A percentile compares a stretch with the other conserved stretches of the same genome.
Conservation (phyloP, 768 basidiomycete species). For the Lactifluus piperatus region DNA sequence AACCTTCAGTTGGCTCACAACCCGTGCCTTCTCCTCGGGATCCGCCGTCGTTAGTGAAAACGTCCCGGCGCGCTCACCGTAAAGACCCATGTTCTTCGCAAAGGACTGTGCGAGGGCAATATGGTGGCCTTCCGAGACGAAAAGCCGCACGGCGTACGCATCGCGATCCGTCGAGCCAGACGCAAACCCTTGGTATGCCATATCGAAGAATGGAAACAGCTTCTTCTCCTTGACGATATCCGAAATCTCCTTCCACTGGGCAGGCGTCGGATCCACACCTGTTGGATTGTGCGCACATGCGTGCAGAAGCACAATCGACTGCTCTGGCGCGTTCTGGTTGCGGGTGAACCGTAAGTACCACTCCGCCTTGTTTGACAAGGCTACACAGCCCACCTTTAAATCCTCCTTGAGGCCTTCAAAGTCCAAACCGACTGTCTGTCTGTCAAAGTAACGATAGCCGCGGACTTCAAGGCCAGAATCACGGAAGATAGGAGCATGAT, state of each 20-base stretch:
- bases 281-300: constrained; percentile 99
- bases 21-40: constrained; percentile 71
- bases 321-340: constrained; percentile 39
- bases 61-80: constrained; percentile 96
- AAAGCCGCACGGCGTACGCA: constrained; percentile 92
- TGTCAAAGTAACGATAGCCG: constrained; percentile 90
- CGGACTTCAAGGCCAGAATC: constrained; percentile 94
- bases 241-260: constrained; percentile 89
- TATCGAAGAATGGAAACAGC: constrained; percentile 98
- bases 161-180: constrained; percentile 87
- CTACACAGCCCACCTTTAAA: constrained; percentile 50
- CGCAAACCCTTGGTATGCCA: constrained; percentile 99
- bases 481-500: constrained; percentile 89
- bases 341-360: neutral
- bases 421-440: constrained; percentile 84
- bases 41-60: constrained; percentile 74
- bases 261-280: constrained; percentile 88
- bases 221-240: constrained; percentile 80
- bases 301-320: constrained; percentile 83
- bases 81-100: constrained; percentile 99
- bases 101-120: constrained; percentile 90
- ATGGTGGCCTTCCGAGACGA: constrained; percentile 85
- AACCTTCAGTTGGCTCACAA: constrained; percentile 93
- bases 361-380: neutral
- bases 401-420: constrained; percentile 87